Base-by-base conservation (phyloP, 2,329 filamentous ascomycete genomes). In the Graphilbum ipis-grandicollis region DNA sequence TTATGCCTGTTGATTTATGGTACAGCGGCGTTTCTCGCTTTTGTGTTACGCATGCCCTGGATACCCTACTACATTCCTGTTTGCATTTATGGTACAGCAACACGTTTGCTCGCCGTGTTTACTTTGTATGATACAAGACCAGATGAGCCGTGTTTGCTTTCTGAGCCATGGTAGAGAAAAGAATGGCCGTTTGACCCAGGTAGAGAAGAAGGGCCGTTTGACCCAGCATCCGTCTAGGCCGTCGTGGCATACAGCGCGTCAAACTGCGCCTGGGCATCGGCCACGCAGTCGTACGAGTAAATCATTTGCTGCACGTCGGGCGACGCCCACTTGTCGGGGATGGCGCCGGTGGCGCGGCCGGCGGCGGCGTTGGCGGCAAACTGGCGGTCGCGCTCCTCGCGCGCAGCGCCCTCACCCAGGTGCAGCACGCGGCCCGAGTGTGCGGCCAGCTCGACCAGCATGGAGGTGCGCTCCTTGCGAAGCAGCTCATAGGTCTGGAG, bases 281-380 rank as follows among this genome's bases (percentile, higher is more conserved):
- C 54, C 35, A 69, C 60, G 48, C 71, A 75, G 52, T 79, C 73
- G 47, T 74, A 63, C 10, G 66, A 65, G 52, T 79, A 79, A 41
- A 79, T 69, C 62, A 68, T 67, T 52, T 66, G 63, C 54, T 79
- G 75, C 31, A 79, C 71, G 47, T 79, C 74, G 9, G 73, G 71
- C 52, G 75, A 76, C 3, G 72, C 72, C 75, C 75, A 79, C 57
- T 77, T 79, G 55, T 79, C 75, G 3, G 72, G 72, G 41, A 67
- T 67, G 39, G 56, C 56, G 42, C 54, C 61, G 48, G 62, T 65
- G 50, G n/a, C n/a, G n/a, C n/a, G n/a, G n/a, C 47, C 58, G 45
- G 57, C 49, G 10, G 36, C 17, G 43, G 58, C 62, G 42, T 68
- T 58, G 37, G 65, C 57, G 31, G 62, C 64, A 50, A 75, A 71